Evolutionary conservation across 331 rosid species (phyloP), one percentile per base, ranked within the genome.

Genomic region (Telfairia occidentalis): DNA sequence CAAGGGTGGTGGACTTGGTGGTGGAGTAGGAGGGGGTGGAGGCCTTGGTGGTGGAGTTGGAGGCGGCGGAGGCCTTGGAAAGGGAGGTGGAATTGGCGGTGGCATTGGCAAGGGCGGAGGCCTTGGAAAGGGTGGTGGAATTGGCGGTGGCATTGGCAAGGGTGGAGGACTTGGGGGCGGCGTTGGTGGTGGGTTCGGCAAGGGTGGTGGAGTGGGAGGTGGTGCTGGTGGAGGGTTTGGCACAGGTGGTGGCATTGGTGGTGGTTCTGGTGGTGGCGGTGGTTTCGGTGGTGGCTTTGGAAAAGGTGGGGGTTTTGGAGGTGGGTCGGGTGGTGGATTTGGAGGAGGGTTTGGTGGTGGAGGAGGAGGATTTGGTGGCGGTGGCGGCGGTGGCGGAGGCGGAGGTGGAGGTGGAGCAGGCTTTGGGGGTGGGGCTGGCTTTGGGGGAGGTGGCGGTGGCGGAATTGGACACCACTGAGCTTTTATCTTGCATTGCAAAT

Each of bases 401-500:
- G 84, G 82, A 52, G n/a, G n/a, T 2, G 79, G 79, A 0, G 6
- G 12, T 5, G 82, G 85, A 0, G 78, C 75, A 0, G 85, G 85
- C 1, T 18, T 34, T 0, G 86, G 86, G 13, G 85, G 86, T 1
- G 89, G 89, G 0, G 18, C 8, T 0, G 84, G 83, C 3, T 18
- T 28, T n/a, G 83, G 81, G 15, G 81, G 81, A 4, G 77, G 83
- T 0, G 77, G 66, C 0, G 78, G 78, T 9, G 80, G 84, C 0
- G 86, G 84, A 46, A 84, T 84, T 72, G 89, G 91, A 75, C 80
- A 59, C 80, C 89, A 78, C 48, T 87, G 52, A 85, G 7, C 45
- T 9, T 9, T 6, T 23, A 67, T 3, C 0, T 65, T 19, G 50
- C 3, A 38, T 37, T 19, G 11, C 34, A 18, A 2, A 6, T 52